Percentiles rank a stretch among this genome's conserved stretches.
Evolutionary conservation across 2,329 filamentous ascomycete species (phyloP).

Genomic region (Trichoderma citrinoviride): DNA sequence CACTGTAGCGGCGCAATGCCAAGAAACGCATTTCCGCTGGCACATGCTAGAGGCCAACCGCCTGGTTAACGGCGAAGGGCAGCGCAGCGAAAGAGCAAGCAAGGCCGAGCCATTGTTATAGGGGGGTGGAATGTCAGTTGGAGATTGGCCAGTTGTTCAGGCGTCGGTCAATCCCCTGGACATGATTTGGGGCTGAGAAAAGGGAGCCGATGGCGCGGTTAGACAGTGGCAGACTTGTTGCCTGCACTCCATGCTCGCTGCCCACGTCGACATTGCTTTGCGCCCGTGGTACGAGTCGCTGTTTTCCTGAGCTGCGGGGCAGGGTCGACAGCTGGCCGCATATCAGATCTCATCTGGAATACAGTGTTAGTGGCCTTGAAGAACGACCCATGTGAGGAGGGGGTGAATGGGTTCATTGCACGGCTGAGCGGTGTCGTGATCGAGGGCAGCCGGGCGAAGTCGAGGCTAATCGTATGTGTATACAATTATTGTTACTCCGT

Average conservation of each 20-base stretch:
- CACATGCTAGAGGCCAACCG: not conserved
- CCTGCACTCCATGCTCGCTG: not conserved
- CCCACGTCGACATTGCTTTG: not conserved
- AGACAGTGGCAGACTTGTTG: not conserved
- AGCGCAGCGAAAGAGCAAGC: not conserved
- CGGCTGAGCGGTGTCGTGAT: not conserved
- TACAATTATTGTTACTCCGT: no score
- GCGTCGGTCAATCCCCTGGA: not conserved
- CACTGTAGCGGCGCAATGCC: not conserved
- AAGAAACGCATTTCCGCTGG: not conserved
- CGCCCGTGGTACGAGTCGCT: not conserved
- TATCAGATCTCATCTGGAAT: constrained; percentile 3
- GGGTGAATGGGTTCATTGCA: not conserved
- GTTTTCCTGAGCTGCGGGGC: not conserved
- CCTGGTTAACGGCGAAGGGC: not conserved
- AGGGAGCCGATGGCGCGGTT: not conserved
- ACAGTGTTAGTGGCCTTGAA: not conserved
- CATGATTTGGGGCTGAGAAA: not conserved
- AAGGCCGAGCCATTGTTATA: not conserved
- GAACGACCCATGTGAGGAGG: not conserved
- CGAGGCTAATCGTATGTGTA: not conserved
- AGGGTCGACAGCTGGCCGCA: not conserved
- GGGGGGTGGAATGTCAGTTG: not conserved
- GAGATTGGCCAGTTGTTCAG: not conserved
- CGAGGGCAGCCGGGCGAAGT: not conserved